These are phyloP conservation scores for Podila minutissima DNA, from an alignment of 192 early-diverging fungal genomes.

Conservation along the genomic window DNA sequence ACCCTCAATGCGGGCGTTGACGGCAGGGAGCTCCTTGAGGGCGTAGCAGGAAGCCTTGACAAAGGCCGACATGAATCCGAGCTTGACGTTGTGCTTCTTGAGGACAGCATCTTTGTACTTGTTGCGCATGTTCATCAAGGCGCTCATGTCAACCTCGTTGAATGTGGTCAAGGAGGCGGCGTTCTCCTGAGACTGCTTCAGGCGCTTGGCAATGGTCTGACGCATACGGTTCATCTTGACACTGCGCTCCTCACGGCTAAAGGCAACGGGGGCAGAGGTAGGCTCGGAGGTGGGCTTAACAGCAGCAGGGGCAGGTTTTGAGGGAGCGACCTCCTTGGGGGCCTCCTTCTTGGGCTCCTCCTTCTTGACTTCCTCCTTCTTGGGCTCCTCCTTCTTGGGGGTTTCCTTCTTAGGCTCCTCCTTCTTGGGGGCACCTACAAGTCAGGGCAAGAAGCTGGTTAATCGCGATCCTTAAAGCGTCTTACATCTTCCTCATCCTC, in stretches of 20 bases:
- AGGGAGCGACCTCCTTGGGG: too few relatives aligned
- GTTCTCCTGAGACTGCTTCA: constrained; percentile 97
- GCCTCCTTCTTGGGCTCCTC: constrained; percentile 52
- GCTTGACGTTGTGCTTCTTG: constrained; percentile 95
- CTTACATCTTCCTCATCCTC: too few relatives aligned
- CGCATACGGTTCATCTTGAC: constrained; percentile 99
- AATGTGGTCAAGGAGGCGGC: constrained; percentile 99
- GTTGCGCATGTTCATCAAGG: constrained; percentile 90
- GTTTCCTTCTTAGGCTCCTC: constrained; percentile 46
- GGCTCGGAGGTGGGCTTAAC: constrained; percentile 19
- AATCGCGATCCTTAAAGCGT: too few relatives aligned
- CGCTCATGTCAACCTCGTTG: constrained; percentile 99
- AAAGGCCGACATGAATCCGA: constrained; percentile 99
- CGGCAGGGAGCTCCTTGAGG: constrained; percentile 90
- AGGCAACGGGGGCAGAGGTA: constrained; percentile 58
- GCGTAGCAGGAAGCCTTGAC: constrained; percentile 90
- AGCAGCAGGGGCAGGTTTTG: constrained; percentile 25
- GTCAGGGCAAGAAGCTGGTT: too few relatives aligned
- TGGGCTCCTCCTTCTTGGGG: constrained; percentile 53
- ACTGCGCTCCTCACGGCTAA: constrained; percentile 51
- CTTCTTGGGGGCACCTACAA: constrained; percentile 29
- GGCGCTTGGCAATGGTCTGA: constrained; percentile 87
- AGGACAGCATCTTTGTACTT: constrained; percentile 95
- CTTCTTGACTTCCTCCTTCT: constrained; percentile 52
- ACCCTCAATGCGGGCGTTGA: constrained; percentile 96